These are phyloP conservation scores for Asparagopsis taxiformis DNA, from an alignment of 31 red algal genomes.

Conservation along the genomic window DNA sequence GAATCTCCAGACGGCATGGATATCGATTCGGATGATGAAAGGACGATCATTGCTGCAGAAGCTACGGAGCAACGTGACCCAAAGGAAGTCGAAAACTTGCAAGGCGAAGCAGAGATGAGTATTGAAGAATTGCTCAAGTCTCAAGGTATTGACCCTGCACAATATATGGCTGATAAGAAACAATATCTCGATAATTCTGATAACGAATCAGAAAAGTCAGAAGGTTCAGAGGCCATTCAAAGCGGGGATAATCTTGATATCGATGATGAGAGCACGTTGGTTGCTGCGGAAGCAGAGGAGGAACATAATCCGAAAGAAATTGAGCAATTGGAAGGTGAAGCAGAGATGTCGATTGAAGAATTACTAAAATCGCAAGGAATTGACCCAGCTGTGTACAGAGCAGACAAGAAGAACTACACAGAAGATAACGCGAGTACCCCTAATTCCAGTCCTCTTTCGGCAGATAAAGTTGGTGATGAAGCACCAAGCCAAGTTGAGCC, in stretches of 20 bases:
- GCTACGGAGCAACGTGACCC: constrained; percentile 29
- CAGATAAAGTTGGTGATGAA: too few species aligned
- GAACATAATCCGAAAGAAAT: constrained; percentile 32
- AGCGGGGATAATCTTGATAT: background rate
- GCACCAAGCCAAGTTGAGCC: too few species aligned
- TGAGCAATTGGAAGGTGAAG: constrained; percentile 13
- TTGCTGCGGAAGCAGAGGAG: constrained; percentile 35
- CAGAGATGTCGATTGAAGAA: constrained; percentile 39
- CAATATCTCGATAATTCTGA: constrained; percentile 21
- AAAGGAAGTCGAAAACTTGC: constrained; percentile 24
- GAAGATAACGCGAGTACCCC: background rate
- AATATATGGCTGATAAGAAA: constrained; percentile 40
- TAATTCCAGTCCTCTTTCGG: background rate
- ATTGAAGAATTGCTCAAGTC: constrained; percentile 56
- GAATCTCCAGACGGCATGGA: background rate
- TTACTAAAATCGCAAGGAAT: constrained; percentile 35
- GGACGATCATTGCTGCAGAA: constrained; percentile 36
- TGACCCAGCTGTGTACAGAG: constrained; percentile 12
- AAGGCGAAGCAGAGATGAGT: constrained; percentile 42
- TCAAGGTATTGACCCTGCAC: constrained; percentile 69
- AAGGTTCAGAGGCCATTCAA: background rate
- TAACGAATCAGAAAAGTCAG: background rate
- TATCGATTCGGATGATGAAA: constrained; percentile 40
- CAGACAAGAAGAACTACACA: constrained; percentile 8
- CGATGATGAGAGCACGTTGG: constrained; percentile 62